Evolutionary conservation across 163 green algal genomes (phyloP).

Genomic region (Scenedesmus sp.): DNA sequence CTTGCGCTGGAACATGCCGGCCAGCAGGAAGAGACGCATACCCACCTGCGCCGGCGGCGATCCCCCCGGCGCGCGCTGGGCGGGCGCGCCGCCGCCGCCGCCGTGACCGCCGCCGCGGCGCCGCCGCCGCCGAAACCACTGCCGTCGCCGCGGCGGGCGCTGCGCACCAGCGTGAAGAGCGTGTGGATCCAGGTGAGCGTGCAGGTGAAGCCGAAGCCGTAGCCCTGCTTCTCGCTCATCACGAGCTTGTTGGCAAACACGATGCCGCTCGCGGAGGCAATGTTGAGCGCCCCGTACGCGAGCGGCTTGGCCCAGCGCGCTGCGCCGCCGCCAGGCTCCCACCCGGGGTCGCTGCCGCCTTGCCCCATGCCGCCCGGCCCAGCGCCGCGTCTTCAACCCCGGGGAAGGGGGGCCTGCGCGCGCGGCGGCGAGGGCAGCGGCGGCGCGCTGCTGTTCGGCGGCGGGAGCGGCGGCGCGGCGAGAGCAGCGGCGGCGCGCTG

Average conservation of each 20-base stretch:
- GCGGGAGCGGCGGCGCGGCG: too few species aligned
- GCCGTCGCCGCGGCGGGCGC: background rate
- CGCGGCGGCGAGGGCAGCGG: too few species aligned
- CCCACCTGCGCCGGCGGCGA: constrained; percentile 47
- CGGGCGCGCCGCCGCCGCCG: too few species aligned
- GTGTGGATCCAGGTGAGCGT: constrained; percentile 74
- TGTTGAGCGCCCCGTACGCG: constrained; percentile 15
- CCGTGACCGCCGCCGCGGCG: too few species aligned
- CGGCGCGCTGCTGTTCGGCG: too few species aligned
- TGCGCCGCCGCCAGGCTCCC: too few species aligned
- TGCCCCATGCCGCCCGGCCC: too few species aligned
- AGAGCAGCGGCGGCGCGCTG: too few species aligned
- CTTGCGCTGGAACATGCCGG: constrained; percentile 65
- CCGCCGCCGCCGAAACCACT: background rate
- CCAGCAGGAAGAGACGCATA: constrained; percentile 55
- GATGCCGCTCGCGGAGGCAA: constrained; percentile 40
- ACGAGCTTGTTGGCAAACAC: constrained; percentile 73
- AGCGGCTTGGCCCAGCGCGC: constrained; percentile 7
- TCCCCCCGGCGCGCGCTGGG: too few species aligned
- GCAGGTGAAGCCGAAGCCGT: constrained; percentile 67
- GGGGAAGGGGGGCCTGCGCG: too few species aligned
- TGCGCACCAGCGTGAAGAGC: constrained; percentile 53
- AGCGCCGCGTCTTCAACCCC: too few species aligned
- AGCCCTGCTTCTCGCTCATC: constrained; percentile 12
- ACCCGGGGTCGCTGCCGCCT: too few species aligned